Evolutionary conservation across 371 early-diverging fungal species (phyloP), one percentile per base, ranked within the genome.

Genomic region (Circinella minor): DNA sequence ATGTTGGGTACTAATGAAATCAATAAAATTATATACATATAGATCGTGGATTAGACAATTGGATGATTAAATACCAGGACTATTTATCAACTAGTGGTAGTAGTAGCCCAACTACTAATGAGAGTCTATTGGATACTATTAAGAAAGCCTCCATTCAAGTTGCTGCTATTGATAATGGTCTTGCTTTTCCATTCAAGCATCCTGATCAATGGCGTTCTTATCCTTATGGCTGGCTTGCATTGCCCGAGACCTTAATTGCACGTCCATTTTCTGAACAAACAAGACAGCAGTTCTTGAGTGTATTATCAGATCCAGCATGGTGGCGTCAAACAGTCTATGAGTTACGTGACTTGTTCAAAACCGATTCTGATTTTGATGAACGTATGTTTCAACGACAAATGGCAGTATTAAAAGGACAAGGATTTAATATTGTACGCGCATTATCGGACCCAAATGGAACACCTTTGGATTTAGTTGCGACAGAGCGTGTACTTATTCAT

Each of bases 121-220:
- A n/a, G 71, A 77, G 54, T 76, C 59, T 36, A 71, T 68, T 66
- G 67, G 54, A 68, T 57, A 49, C 62, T 54, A 17, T 68, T 57
- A 17, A 55, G 66, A 46, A 55, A 57, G 60, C 64, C 43, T 61
- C 89, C 70, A 75, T 91, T 17, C 88, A 89, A 65, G 79, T 95
- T 17, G 94, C 94, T 1, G 95, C 94, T 27, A 97, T 97, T 57
- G 97, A 97, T 77, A 94, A 97, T 74, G 97, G 97, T 3, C 85
- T 97, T 13, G 94, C 96, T 0, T 96, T 96, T 67, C 97, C 97
- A 0, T 94, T 89, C 75, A 95, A 97, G 72, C 97, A 97, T 74
- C 97, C 97, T 0, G 94, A 97, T 77, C 82, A 90, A 61, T 92
- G 92, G 91, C 84, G 95, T 9, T 92, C 93, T 0, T 97, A 96